Evolutionary conservation across 116 monocot species (phyloP).

Genomic region (Posidonia oceanica): DNA sequence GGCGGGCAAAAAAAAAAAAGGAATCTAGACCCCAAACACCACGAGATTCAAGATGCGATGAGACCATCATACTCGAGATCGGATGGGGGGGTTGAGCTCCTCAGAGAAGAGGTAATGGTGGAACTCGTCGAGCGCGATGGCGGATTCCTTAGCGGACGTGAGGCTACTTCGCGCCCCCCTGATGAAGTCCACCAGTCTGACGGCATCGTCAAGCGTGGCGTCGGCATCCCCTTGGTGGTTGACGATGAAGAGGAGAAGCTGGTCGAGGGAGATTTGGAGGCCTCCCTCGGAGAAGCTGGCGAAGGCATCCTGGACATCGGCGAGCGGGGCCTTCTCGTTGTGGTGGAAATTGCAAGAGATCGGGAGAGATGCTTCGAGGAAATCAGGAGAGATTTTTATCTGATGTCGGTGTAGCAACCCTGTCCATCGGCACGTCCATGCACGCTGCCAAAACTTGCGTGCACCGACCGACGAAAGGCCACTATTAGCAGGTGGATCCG

Average conservation of each 20-base stretch:
- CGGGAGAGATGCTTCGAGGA: no score
- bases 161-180: slow-evolving; percentile 12
- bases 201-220: slow-evolving; percentile 23
- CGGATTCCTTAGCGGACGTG: slow-evolving; percentile 9
- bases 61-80: slow-evolving; percentile 30
- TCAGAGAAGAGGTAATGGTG: slow-evolving; percentile 56
- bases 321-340: slow-evolving; percentile 36
- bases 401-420: no score
- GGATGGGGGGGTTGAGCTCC: slow-evolving; percentile 71
- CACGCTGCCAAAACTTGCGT: no score
- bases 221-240: slow-evolving; percentile 27
- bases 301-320: slow-evolving; percentile 50
- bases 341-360: slow-evolving; percentile 43
- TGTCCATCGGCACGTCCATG: no score
- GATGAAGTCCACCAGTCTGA: slow-evolving; percentile 33
- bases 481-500: no score
- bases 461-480: no score
- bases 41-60: not conserved
- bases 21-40: not conserved
- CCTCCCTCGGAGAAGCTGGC: slow-evolving; percentile 20
- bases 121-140: slow-evolving; percentile 56
- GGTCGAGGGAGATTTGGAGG: slow-evolving; percentile 31
- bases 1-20: slow-evolving; percentile 6
- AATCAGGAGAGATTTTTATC: no score
- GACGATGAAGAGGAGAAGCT: slow-evolving; percentile 43